Evolutionary conservation across 2,329 filamentous ascomycete species (phyloP).

Genomic region (Penicillium sp.): DNA sequence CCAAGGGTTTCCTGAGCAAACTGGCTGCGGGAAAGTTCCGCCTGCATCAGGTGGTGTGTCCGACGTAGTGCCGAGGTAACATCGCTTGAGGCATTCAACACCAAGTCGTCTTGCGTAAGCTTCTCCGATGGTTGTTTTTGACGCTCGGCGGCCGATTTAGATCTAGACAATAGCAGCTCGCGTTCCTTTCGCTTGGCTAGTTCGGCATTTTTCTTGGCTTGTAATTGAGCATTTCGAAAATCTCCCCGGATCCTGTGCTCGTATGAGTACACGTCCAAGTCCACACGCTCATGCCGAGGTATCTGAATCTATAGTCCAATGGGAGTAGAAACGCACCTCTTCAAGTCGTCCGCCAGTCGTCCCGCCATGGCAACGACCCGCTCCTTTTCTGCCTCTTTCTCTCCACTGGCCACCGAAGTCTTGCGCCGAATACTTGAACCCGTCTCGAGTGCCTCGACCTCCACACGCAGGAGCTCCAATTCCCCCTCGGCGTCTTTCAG

Average conservation of each 20-base stretch:
- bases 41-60: conserved; percentile 79
- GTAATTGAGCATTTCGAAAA: conserved; percentile 69
- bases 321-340: conserved; percentile 55
- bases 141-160: conserved; percentile 24
- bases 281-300: no score
- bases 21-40: conserved; percentile 76
- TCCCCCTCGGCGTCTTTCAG: conserved; percentile 77
- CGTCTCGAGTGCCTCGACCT: conserved; percentile 63
- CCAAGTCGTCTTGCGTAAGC: conserved; percentile 64
- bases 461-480: conserved; percentile 71
- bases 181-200: conserved; percentile 62
- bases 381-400: conserved; percentile 57
- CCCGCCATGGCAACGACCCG: conserved; percentile 61
- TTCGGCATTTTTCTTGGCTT: conserved; percentile 3
- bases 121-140: conserved; percentile 41
- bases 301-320: no score
- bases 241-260: conserved; percentile 52
- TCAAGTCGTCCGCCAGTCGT: conserved; percentile 64
- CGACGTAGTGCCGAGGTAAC: conserved; percentile 77
- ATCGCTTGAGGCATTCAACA: conserved; percentile 69
- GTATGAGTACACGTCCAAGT: background rate
- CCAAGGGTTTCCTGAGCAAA: conserved; percentile 82
- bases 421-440: conserved; percentile 36
- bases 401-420: conserved; percentile 36
- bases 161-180: conserved; percentile 62